Evolutionary conservation across 495 filamentous ascomycete species (phyloP), one percentile per base, ranked within the genome.

Genomic region (Xylaria flabelliformis): DNA sequence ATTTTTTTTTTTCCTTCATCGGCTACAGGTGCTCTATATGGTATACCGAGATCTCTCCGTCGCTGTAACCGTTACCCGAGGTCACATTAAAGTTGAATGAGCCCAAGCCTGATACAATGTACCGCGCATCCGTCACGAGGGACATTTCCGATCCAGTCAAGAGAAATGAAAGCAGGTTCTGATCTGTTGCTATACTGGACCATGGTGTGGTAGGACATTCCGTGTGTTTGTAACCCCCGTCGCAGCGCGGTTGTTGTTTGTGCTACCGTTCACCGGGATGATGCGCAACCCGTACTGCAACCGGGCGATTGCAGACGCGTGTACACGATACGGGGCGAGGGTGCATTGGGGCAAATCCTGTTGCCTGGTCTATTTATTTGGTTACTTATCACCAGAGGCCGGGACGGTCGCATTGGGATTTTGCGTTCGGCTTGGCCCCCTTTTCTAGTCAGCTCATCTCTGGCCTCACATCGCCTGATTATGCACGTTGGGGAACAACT

Each of bases 381-480:
- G 39, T 19, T 61, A 70, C 42, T 62, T 36, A 56, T 51, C 56
- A 44, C 51, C 66, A 50, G 55, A 26, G 24, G 29, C 1, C 67
- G 42, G 17, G 50, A 64, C 69, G 26, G 69, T 64, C 50, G 59
- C 59, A 63, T 56, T 62, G 32, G 58, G 67, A 62, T 53, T 51
- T 29, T 10, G 48, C 34, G 19, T 34, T 70, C 4, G 50, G 26
- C 41, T 39, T 62, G 32, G 69, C 34, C 58, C 44, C 69, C 50
- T 46, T 64, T 46, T 51, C 32, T 56, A 24, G 69, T 71, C 69
- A 71, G 69, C 69, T 71, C 69, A 64, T 64, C 41, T 64, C 59
- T 71, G 69, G 69, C 48, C 69, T 64, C 46, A 64, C 46, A n/a
- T 71, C 69, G 42, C 44, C 69, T 71, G 69, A 71, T 56, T 71